phyloP scores from a whole-genome alignment of 1,139 yeast genomes.

The Candida gigantensis region DNA sequence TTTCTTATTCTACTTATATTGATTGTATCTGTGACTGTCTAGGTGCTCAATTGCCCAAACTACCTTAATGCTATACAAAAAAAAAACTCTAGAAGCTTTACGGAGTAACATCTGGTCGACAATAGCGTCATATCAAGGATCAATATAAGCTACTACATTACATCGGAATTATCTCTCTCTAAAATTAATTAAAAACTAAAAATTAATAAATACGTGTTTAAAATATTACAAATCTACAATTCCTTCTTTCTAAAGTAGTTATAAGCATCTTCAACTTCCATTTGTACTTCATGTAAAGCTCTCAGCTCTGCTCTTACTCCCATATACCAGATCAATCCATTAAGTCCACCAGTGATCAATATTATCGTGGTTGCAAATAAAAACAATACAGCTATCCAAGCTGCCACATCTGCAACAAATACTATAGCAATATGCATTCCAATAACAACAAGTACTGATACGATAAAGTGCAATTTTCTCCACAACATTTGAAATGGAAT shows the following conservation, averaged over 20 bases:
- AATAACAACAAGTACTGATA: constrained; percentile 43
- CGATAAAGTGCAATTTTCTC: constrained; percentile 65
- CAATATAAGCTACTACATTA: too few species aligned
- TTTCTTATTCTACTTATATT: too few species aligned
- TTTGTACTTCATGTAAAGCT: constrained; percentile 68
- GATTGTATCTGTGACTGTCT: too few species aligned
- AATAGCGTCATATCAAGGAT: too few species aligned
- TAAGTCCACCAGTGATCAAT: constrained; percentile 65
- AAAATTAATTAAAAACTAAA: too few species aligned
- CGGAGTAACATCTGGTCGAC: too few species aligned
- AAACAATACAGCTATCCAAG: constrained; percentile 35
- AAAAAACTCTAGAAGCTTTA: too few species aligned
- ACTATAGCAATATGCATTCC: constrained; percentile 49
- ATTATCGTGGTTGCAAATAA: constrained; percentile 52
- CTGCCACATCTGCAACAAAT: constrained; percentile 48
- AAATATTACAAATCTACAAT: background rate
- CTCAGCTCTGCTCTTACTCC: constrained; percentile 81
- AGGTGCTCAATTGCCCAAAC: too few species aligned
- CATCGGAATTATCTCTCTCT: too few species aligned
- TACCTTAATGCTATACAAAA: too few species aligned
- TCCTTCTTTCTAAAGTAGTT: constrained; percentile 12
- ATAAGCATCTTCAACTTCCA: constrained; percentile 55
- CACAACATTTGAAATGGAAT: constrained; percentile 60
- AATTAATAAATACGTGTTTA: too few species aligned
- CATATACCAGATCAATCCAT: constrained; percentile 76